Conservation (phyloP, 2,329 filamentous ascomycete genomes). For the Arthrobotrys musiformis region DNA sequence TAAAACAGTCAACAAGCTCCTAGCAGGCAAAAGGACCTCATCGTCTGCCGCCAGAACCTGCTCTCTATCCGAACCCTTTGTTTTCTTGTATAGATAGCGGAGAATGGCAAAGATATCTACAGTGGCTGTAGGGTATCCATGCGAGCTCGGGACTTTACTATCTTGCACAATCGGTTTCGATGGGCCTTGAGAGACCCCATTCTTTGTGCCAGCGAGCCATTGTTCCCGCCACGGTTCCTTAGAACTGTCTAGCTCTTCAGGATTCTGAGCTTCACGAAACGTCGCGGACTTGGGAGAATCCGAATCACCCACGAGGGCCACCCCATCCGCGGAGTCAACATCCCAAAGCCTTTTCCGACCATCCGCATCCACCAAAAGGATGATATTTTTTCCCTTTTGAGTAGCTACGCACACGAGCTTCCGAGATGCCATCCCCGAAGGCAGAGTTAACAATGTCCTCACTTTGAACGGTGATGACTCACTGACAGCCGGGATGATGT, state of each 20-base stretch:
- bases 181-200: neutral
- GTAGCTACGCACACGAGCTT: slow-evolving; percentile 54
- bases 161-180: slow-evolving; percentile 43
- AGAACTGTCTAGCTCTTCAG: slow-evolving; percentile 39
- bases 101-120: slow-evolving; percentile 51
- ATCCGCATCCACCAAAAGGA: slow-evolving; percentile 40
- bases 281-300: slow-evolving; percentile 47
- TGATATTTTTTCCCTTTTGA: slow-evolving; percentile 57
- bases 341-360: slow-evolving; percentile 52
- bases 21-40: slow-evolving; percentile 39
- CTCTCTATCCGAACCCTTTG: neutral
- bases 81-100: slow-evolving; percentile 37
- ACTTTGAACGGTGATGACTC: slow-evolving; percentile 58
- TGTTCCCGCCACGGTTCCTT: slow-evolving; percentile 50
- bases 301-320: slow-evolving; percentile 20
- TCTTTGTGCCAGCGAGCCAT: slow-evolving; percentile 20
- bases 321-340: slow-evolving; percentile 42
- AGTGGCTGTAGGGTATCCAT: slow-evolving; percentile 47
- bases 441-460: slow-evolving; percentile 47
- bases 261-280: slow-evolving; percentile 13
- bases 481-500: slow-evolving; percentile 58
- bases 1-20: slow-evolving; percentile 44
- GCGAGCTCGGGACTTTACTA: slow-evolving; percentile 32
- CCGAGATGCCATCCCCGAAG: slow-evolving; percentile 41
- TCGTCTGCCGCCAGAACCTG: slow-evolving; percentile 26